Evolutionary conservation across 148 eudicot genomes (phyloP).

Genomic region (Selenicereus undatus): DNA sequence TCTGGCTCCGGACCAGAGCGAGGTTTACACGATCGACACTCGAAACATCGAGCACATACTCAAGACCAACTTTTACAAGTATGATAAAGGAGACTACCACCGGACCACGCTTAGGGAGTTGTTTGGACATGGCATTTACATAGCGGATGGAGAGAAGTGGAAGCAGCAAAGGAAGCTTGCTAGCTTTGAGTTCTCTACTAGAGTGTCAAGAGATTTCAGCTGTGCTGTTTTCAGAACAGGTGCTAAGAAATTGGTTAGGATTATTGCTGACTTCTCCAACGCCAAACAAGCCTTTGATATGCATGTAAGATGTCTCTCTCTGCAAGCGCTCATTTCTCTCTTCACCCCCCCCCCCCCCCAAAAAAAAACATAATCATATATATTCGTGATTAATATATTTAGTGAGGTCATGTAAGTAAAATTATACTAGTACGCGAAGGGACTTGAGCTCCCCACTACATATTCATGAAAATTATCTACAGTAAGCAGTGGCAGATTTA

Average conservation of each 20-base stretch:
- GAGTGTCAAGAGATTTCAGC: conserved; percentile 72
- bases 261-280: conserved; percentile 23
- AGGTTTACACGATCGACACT: conserved; percentile 57
- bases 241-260: conserved; percentile 46
- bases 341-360: not conserved
- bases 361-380: too few relatives aligned
- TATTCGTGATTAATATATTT: too few relatives aligned
- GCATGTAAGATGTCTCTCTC: conserved; percentile 37
- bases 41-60: conserved; percentile 68
- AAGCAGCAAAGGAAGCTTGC: conserved; percentile 66
- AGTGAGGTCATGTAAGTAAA: too few relatives aligned
- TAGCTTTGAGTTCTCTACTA: conserved; percentile 66
- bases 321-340: not conserved
- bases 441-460: too few relatives aligned
- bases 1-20: conserved; percentile 51
- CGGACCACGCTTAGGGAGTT: conserved; percentile 40
- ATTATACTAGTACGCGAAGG: too few relatives aligned
- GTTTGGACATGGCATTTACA: conserved; percentile 78
- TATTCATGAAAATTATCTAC: too few relatives aligned
- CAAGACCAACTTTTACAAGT: conserved; percentile 54
- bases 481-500: too few relatives aligned
- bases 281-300: conserved; percentile 41
- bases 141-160: conserved; percentile 65
- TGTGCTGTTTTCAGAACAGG: conserved; percentile 54
- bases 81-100: conserved; percentile 44